Conservation (phyloP, 2,329 filamentous ascomycete genomes). For the Didymella arachidicola region DNA sequence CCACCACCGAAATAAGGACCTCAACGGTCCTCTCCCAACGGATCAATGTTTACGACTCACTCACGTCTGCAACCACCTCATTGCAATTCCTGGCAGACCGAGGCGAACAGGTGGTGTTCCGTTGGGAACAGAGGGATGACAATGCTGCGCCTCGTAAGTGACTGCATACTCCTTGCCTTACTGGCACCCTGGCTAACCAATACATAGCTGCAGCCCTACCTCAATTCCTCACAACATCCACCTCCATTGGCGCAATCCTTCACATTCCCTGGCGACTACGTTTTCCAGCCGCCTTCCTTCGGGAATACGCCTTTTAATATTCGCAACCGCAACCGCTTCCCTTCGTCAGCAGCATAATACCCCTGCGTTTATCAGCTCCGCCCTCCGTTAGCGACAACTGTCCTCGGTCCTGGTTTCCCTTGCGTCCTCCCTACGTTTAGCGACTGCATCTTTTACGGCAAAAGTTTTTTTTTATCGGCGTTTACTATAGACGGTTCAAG, state of each 20-base stretch:
- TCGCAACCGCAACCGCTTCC: constrained; percentile 38
- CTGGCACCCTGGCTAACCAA: constrained; percentile 41
- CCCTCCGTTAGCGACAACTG: constrained; percentile 31
- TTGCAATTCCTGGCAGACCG: constrained; percentile 14
- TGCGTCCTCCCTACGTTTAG: constrained; percentile 40
- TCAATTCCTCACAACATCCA: constrained; percentile 26
- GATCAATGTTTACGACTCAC: constrained; percentile 13
- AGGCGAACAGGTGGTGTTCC: constrained; percentile 29
- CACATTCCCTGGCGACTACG: constrained; percentile 18
- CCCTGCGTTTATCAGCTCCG: constrained; percentile 37
- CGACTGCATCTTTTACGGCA: constrained; percentile 48
- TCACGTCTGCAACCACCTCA: constrained; percentile 4
- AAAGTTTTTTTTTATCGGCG: constrained; percentile 48
- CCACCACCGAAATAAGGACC: constrained; percentile 51
- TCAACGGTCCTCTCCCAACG: constrained; percentile 6
- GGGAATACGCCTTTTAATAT: constrained; percentile 50
- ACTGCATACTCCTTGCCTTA: constrained; percentile 37
- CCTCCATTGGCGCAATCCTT: constrained; percentile 22
- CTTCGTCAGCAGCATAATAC: constrained; percentile 51
- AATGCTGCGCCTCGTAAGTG: constrained; percentile 46
- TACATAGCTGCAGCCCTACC: constrained; percentile 38
- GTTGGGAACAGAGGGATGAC: constrained; percentile 46
- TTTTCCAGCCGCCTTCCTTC: constrained; percentile 30
- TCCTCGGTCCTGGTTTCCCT: constrained; percentile 22
- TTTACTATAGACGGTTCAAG: constrained; percentile 51